A percentile compares a stretch with the other conserved stretches of the same genome.
These are phyloP conservation scores for Hyphopichia burtonii DNA, from an alignment of 1,139 yeast species.

Conservation along the genomic window DNA sequence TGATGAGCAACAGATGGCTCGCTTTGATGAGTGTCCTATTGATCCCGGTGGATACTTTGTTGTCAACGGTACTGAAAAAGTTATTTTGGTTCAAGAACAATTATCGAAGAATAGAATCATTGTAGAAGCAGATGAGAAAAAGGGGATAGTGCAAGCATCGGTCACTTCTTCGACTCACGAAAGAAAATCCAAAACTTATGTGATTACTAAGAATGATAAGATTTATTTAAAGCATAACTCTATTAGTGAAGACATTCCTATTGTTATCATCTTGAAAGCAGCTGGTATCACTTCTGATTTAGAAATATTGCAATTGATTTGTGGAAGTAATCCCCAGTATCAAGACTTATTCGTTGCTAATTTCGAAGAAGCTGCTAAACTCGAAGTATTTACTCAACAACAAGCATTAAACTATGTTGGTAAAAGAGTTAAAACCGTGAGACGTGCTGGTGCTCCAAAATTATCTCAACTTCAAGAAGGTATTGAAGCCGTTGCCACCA, in stretches of 20 bases:
- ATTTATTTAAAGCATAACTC: conserved; percentile 93
- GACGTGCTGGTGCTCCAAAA: conserved; percentile 83
- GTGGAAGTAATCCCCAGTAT: conserved; percentile 84
- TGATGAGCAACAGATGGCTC: conserved; percentile 81
- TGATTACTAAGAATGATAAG: conserved; percentile 84
- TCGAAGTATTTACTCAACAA: conserved; percentile 86
- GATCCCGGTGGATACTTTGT: conserved; percentile 99
- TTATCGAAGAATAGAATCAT: conserved; percentile 94
- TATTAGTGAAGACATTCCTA: conserved; percentile 92
- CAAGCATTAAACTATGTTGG: conserved; percentile 94
- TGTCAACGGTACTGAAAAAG: conserved; percentile 98
- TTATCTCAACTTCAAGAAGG: conserved; percentile 87
- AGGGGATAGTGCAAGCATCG: conserved; percentile 92
- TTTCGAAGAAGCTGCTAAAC: conserved; percentile 88
- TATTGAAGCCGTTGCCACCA: conserved; percentile 94
- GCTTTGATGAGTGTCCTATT: conserved; percentile 87
- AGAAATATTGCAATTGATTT: conserved; percentile 90
- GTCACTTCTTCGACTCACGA: conserved; percentile 98
- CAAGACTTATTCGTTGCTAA: conserved; percentile 92
- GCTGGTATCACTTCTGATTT: conserved; percentile 92
- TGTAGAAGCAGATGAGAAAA: conserved; percentile 95
- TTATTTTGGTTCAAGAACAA: conserved; percentile 94
- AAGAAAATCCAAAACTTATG: conserved; percentile 94
- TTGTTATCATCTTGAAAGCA: conserved; percentile 89
- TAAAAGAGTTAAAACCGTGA: conserved; percentile 83